Evolutionary conservation across 306 rosid species (phyloP).

Genomic region (Trifolium dubium): DNA sequence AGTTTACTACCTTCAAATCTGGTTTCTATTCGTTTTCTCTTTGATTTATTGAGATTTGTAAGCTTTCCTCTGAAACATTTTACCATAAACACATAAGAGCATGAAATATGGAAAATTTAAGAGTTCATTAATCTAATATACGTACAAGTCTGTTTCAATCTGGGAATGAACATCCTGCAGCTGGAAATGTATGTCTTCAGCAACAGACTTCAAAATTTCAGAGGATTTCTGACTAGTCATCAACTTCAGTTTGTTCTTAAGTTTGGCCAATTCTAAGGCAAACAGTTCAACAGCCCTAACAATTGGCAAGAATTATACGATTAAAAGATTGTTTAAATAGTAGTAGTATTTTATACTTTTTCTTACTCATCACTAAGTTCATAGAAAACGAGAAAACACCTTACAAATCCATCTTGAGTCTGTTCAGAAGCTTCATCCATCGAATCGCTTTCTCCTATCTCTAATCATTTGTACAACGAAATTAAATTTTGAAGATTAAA

Average conservation of each 20-base stretch:
- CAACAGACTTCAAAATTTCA: conserved; percentile 73
- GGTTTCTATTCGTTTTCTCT: conserved; percentile 72
- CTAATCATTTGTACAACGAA: conserved; percentile 48
- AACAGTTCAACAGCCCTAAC: conserved; percentile 81
- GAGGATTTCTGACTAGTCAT: conserved; percentile 68
- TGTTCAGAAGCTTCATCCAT: conserved; percentile 57
- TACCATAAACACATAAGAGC: conserved; percentile 37
- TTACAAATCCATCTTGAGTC: conserved; percentile 71
- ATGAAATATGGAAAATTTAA: conserved; percentile 31
- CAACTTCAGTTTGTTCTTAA: conserved; percentile 72
- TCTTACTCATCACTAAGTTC: conserved; percentile 25
- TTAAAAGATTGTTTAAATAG: conserved; percentile 20
- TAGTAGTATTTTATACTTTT: conserved; percentile 12
- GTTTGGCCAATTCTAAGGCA: conserved; percentile 63
- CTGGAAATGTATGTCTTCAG: conserved; percentile 67
- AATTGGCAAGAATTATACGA: conserved; percentile 40
- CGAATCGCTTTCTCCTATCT: conserved; percentile 60
- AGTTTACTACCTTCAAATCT: conserved; percentile 68
- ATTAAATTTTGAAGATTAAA: conserved; percentile 25
- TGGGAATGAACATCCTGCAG: conserved; percentile 79
- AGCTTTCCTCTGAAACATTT: conserved; percentile 72
- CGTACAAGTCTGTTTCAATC: conserved; percentile 80
- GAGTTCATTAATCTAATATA: conserved; percentile 42
- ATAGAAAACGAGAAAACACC: conserved; percentile 54
- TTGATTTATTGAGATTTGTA: conserved; percentile 61